Conservation (phyloP, 768 basidiomycete species). For the Filobasidium wieringae region DNA sequence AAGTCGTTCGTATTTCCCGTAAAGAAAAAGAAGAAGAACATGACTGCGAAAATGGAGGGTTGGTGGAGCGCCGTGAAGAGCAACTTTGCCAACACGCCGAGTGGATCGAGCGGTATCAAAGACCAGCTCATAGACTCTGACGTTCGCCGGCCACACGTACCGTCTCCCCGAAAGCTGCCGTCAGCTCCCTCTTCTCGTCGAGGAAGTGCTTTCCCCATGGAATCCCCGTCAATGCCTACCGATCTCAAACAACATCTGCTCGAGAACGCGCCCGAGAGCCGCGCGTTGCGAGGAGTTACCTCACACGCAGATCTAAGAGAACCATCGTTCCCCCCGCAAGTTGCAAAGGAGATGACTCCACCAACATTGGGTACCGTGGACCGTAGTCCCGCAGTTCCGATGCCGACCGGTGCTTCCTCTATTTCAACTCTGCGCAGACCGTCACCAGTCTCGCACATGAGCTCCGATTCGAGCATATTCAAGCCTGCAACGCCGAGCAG, state of each 20-base stretch:
- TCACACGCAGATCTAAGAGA: slow-evolving; percentile 26
- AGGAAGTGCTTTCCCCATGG: slow-evolving; percentile 15
- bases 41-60: slow-evolving; percentile 38
- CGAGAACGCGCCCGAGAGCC: too few species aligned
- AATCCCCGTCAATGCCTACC: not conserved
- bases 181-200: slow-evolving; percentile 29
- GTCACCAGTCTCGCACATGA: not conserved
- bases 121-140: not conserved
- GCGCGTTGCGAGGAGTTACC: slow-evolving; percentile 19
- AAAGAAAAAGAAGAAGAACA: slow-evolving; percentile 28
- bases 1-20: not conserved
- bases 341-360: too few species aligned
- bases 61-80: slow-evolving; percentile 40
- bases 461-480: slow-evolving; percentile 11
- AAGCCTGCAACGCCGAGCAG: slow-evolving; percentile 2
- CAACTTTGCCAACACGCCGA: slow-evolving; percentile 23
- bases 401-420: too few species aligned
- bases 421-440: too few species aligned
- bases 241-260: too few species aligned
- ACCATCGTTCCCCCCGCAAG: too few species aligned
- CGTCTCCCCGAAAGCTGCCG: slow-evolving; percentile 17
- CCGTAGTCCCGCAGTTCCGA: too few species aligned
- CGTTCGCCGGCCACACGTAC: not conserved
- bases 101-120: not conserved
- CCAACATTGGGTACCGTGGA: too few species aligned